Percentiles rank a stretch among this genome's conserved stretches.
Evolutionary conservation across 345 rosid species (phyloP).

Genomic region (Acer campestre): DNA sequence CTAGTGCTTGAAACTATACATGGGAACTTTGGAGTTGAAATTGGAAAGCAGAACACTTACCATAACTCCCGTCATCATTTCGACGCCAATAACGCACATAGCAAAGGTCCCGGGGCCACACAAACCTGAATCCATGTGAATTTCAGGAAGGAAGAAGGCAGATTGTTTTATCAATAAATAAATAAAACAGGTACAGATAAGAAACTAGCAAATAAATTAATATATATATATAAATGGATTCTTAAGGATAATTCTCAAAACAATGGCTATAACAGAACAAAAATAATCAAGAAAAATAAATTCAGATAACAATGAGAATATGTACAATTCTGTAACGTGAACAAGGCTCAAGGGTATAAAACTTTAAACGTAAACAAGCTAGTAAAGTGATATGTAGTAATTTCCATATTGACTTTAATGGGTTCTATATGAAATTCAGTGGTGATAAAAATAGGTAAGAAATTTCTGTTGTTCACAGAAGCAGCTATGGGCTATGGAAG

Average conservation of each 20-base stretch:
- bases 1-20: constrained; percentile 21
- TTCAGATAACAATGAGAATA: neutral
- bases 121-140: constrained; percentile 61
- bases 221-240: neutral
- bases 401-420: neutral
- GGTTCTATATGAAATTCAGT: neutral
- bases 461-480: neutral
- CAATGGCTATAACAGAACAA: neutral
- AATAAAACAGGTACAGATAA: neutral
- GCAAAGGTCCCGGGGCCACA: constrained; percentile 99
- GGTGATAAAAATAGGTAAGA: neutral
- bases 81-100: constrained; percentile 99
- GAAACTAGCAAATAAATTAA: constrained; percentile 3
- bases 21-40: constrained; percentile 17
- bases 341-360: neutral
- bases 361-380: neutral
- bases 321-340: neutral
- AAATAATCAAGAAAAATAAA: neutral
- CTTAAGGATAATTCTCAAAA: neutral
- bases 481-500: neutral
- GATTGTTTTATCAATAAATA: neutral
- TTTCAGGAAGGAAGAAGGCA: constrained; percentile 6
- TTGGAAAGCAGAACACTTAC: constrained; percentile 39
- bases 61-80: constrained; percentile 99
- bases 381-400: neutral